Conservation (phyloP, 2,329 filamentous ascomycete species). For the Sclerotiophoma versabilis region DNA sequence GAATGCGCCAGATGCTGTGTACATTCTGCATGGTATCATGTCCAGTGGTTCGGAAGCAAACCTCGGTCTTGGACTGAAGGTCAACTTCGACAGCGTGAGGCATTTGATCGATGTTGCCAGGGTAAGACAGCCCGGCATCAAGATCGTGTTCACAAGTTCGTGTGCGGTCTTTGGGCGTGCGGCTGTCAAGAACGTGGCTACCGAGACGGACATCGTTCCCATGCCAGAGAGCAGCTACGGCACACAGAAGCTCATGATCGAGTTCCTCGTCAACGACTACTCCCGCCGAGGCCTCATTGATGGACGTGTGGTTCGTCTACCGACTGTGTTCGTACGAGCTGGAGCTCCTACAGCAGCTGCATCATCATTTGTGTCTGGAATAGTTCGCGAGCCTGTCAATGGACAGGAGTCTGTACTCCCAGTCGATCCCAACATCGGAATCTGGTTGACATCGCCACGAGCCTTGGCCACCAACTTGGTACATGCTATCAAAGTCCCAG, state of each 20-base stretch:
- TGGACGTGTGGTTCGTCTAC: constrained; percentile 65
- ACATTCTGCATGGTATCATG: constrained; percentile 73
- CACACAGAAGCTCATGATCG: constrained; percentile 68
- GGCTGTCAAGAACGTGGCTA: constrained; percentile 54
- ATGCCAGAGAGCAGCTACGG: constrained; percentile 70
- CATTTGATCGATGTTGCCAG: constrained; percentile 62
- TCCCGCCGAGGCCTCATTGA: constrained; percentile 66
- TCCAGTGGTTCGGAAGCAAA: constrained; percentile 68
- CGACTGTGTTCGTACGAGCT: constrained; percentile 67
- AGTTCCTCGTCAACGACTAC: constrained; percentile 69
- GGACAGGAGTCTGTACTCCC: constrained; percentile 61
- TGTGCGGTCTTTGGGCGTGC: constrained; percentile 70
- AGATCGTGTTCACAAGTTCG: constrained; percentile 68
- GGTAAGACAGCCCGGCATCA: constrained; percentile 58
- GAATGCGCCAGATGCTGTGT: constrained; percentile 49
- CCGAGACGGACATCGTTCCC: constrained; percentile 57
- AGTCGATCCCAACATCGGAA: constrained; percentile 59
- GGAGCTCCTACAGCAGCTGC: constrained; percentile 67
- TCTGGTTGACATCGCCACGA: constrained; percentile 65
- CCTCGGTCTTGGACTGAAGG: constrained; percentile 64
- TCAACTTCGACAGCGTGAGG: constrained; percentile 68
- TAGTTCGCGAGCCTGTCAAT: constrained; percentile 68
- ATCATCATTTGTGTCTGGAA: constrained; percentile 69
- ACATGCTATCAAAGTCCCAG: constrained; percentile 58
- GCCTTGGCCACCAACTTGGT: constrained; percentile 63